Evolutionary conservation across 148 eudicot species (phyloP).

Genomic region (Rhododendron kiyosumense): DNA sequence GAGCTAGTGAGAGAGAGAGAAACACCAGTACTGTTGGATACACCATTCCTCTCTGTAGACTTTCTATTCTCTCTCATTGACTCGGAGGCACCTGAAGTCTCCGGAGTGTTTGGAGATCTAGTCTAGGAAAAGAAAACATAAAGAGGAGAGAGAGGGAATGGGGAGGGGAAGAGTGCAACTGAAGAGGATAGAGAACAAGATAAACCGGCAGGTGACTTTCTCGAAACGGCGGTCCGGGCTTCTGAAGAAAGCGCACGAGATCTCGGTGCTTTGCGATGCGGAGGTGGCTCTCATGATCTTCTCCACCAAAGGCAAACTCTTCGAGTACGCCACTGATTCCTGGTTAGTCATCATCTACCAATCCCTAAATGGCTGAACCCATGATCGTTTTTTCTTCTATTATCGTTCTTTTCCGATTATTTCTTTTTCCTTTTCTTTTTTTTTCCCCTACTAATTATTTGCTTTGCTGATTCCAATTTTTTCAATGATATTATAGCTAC

Average conservation of each 20-base stretch:
- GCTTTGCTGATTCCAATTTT: neutral
- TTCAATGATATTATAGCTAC: neutral
- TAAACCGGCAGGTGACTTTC: conserved; percentile 22
- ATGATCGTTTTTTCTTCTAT: neutral
- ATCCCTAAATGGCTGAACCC: too few species aligned
- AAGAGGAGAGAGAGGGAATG: neutral
- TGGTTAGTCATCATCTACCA: neutral
- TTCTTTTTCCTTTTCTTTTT: too few species aligned
- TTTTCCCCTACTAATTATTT: too few species aligned
- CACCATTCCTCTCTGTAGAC: neutral
- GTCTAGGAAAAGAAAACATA: too few species aligned
- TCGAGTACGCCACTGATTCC: conserved; percentile 22
- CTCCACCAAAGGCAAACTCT: conserved; percentile 26
- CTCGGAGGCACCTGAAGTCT: neutral
- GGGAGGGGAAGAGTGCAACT: conserved; percentile 21
- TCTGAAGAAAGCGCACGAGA: conserved; percentile 19
- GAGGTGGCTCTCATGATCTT: conserved; percentile 22
- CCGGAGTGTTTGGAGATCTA: neutral
- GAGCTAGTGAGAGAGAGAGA: neutral
- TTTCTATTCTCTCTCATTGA: neutral
- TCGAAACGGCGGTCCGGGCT: conserved; percentile 18
- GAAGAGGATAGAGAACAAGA: conserved; percentile 25
- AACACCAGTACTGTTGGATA: neutral
- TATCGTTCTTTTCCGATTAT: neutral
- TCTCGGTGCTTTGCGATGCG: conserved; percentile 20